Percentiles rank a stretch among this genome's conserved stretches.
Conservation (phyloP, 305 asterid genomes). For the Solanum hybrid region DNA sequence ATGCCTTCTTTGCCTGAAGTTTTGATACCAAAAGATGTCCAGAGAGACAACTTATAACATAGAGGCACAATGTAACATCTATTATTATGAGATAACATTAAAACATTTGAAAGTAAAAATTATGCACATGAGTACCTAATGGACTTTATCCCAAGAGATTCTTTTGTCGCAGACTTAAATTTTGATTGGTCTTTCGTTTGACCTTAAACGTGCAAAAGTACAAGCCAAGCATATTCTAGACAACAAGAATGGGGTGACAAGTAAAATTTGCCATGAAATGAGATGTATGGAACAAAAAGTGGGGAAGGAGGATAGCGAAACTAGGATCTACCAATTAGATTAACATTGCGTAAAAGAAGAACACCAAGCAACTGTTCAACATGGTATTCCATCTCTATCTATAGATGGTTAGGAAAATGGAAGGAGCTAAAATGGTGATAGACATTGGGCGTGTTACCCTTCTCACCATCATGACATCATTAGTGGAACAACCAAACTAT, state of each 20-base stretch:
- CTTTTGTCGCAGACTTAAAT: background rate
- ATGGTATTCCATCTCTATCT: background rate
- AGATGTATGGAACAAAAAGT: background rate
- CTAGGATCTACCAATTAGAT: background rate
- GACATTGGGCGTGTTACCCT: background rate
- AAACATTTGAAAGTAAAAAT: background rate
- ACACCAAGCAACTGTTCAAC: background rate
- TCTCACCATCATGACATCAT: background rate
- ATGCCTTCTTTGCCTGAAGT: background rate
- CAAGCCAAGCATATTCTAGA: background rate
- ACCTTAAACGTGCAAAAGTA: background rate
- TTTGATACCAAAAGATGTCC: background rate
- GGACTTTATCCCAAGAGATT: background rate
- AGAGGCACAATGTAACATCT: background rate
- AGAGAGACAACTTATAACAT: background rate
- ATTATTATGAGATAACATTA: background rate
- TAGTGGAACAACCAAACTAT: background rate
- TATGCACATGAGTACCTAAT: background rate
- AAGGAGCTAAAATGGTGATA: background rate
- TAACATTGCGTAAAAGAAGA: background rate
- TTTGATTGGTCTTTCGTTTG: background rate
- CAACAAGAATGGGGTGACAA: background rate
- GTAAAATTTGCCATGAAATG: background rate
- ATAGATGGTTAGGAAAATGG: background rate
- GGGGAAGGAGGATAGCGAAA: background rate